Evolutionary conservation across 257 asterid genomes (phyloP), one percentile per base, ranked within the genome.

Genomic region (Solanum pimpinellifolium): DNA sequence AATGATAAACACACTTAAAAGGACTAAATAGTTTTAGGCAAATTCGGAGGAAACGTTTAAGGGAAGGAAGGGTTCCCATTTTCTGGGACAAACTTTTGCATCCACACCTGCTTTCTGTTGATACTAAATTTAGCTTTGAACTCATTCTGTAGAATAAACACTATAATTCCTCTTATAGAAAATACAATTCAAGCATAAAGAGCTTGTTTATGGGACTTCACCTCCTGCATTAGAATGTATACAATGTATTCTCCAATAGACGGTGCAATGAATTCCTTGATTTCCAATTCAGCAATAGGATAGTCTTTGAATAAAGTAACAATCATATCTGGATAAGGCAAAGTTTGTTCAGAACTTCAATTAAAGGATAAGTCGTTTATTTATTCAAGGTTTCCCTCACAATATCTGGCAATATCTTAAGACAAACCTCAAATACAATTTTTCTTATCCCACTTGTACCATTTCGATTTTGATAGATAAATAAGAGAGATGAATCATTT

Each of bases 51-150:
- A 68, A 25, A 41, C 31, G 23, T 14, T 21, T 23, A 18, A 33
- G 27, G 47, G 33, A 66, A 25, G 65, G 83, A 62, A 76, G 75
- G 52, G n/a, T 14, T 33, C 0, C 31, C 31, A 31, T 31, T 31
- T 31, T 31, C 31, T 3, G 3, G 31, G 31, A 31, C 31, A 31
- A 31, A 31, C 31, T 31, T 91, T 8, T 95, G 91, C 91, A 93
- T 90, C 98, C 97, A 94, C 7, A 93, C 92, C 60, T 93, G 95
- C 90, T 95, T 93, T 49, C 97, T 96, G 5, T 91, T 93, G 77
- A 94, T 94, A 60, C 90, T 49, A 69, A 90, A 92, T 60, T 94
- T 95, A 9, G 92, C 97, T 86, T 91, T 95, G 35, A 18, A 25
- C 13, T 75, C 52, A 3, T 95, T 97, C 29, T 87, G 52, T 20